Evolutionary conservation across 225 moss, liverwort and hornwort species (phyloP).

Genomic region (Anthoceros angustus): DNA sequence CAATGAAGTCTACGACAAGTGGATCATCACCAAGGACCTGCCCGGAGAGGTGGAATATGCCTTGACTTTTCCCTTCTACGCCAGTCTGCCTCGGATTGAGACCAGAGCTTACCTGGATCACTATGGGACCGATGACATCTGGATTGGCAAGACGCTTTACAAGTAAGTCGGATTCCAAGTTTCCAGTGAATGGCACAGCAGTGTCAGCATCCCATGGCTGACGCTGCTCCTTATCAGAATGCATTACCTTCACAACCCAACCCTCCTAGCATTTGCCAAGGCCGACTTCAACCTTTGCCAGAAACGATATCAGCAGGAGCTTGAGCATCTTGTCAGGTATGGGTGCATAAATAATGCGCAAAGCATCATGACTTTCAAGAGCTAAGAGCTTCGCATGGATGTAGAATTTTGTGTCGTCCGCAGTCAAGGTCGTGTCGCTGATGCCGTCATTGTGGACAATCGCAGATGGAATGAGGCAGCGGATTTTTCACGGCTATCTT

Average conservation of each 20-base stretch:
- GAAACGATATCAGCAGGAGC: conserved; percentile 11
- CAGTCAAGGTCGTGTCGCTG: neutral
- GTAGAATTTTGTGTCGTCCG: neutral
- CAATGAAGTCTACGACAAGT: conserved; percentile 50
- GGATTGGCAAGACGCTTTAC: conserved; percentile 40
- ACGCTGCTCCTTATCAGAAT: conserved; percentile 11
- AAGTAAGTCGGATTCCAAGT: neutral
- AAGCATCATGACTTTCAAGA: neutral
- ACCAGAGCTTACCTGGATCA: conserved; percentile 32
- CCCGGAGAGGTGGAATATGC: conserved; percentile 45
- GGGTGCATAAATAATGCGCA: neutral
- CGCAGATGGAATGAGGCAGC: neutral
- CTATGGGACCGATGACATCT: conserved; percentile 29
- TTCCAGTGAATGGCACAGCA: neutral
- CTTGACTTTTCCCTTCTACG: conserved; percentile 26
- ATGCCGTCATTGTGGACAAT: neutral
- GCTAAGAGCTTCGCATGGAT: neutral
- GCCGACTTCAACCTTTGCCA: conserved; percentile 9
- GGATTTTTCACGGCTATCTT: neutral
- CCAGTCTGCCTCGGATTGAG: conserved; percentile 33
- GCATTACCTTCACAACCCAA: conserved; percentile 13
- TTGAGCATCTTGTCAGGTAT: conserved; percentile 13
- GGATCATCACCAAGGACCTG: conserved; percentile 64
- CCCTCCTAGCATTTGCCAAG: conserved; percentile 12
- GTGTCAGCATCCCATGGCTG: neutral